Evolutionary conservation across 345 rosid species (phyloP), one percentile per base, ranked within the genome.

Genomic region (Leavenworthia alabamica): DNA sequence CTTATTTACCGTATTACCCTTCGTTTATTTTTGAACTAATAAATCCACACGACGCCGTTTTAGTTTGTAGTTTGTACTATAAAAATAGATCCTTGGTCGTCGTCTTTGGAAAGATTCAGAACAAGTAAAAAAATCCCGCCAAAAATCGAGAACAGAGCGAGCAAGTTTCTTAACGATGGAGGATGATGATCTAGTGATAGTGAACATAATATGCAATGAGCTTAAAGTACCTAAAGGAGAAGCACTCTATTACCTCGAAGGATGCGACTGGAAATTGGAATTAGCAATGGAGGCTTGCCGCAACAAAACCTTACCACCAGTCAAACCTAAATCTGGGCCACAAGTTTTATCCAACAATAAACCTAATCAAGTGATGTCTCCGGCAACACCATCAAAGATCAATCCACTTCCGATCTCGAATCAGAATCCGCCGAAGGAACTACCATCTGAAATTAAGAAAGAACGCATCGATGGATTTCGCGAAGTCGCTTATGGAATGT

Each of bases 171-270:
- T 31, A n/a, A n/a, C 32, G 20, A 26, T 8, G 4, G 55, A 22
- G 55, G 16, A 5, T 26, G 11, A 23, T 24, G 32, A 14, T 11
- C 39, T 33, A 3, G 5, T 3, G 52, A 13, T 1, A 7, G 5
- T 24, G 3, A 7, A 24, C 17, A 10, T 1, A 47, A 24, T 24
- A 3, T 36, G 40, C 56, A 2, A 5, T 8, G 23, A 10, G 3
- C 0, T 4, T 1, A 11, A 15, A 31, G 61, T 22, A 5, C 14
- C 44, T 54, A 16, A 20, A 54, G 45, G 26, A 4, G 62, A 43
- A 54, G 46, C 62, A 42, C 27, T 43, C 8, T 65, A 22, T 42
- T 31, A 54, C 53, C 62, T 65, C 9, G 70, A 65, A 17, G 54
- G 27, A 3, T 41, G 3, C 43, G 13, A 42, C 0, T 65, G 70